These are phyloP conservation scores for Ophiostoma ulmi DNA, from an alignment of 2,329 filamentous ascomycete genomes.

Conservation along the genomic window DNA sequence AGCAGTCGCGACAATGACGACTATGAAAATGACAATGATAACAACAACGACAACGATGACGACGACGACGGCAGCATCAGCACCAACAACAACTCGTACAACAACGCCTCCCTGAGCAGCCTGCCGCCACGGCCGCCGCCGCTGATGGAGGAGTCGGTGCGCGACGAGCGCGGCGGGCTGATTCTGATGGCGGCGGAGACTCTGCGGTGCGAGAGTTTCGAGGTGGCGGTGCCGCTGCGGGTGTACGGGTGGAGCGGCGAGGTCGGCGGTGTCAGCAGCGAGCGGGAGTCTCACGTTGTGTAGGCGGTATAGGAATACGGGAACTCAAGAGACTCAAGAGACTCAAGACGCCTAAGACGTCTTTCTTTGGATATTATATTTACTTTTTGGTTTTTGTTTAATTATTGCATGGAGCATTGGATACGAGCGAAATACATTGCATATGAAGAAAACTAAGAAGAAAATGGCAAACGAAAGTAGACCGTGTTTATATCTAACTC, in stretches of 20 bases:
- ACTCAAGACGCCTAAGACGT: neutral
- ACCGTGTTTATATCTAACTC: neutral
- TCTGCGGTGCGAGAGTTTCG: slow-evolving; percentile 80
- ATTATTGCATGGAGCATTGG: neutral
- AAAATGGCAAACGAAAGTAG: neutral
- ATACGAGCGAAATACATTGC: neutral
- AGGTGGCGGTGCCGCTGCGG: slow-evolving; percentile 76
- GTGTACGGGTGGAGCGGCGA: slow-evolving; percentile 63
- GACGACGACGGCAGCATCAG: neutral
- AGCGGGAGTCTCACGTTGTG: slow-evolving; percentile 18
- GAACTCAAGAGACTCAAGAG: neutral
- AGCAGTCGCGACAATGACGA: neutral
- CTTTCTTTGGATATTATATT: neutral
- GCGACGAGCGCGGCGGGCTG: slow-evolving; percentile 69
- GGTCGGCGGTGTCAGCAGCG: slow-evolving; percentile 25
- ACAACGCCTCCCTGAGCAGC: neutral
- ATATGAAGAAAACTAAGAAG: neutral
- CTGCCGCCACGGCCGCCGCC: slow-evolving; percentile 31
- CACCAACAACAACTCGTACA: neutral
- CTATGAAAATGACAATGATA: neutral
- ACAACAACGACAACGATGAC: slow-evolving; percentile 28
- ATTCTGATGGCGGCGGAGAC: slow-evolving; percentile 74
- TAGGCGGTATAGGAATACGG: neutral
- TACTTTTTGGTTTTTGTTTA: neutral
- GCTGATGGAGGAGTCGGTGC: slow-evolving; percentile 72